These are phyloP conservation scores for Penicillium vulpinum DNA, from an alignment of 2,329 filamentous ascomycete species.

Conservation along the genomic window DNA sequence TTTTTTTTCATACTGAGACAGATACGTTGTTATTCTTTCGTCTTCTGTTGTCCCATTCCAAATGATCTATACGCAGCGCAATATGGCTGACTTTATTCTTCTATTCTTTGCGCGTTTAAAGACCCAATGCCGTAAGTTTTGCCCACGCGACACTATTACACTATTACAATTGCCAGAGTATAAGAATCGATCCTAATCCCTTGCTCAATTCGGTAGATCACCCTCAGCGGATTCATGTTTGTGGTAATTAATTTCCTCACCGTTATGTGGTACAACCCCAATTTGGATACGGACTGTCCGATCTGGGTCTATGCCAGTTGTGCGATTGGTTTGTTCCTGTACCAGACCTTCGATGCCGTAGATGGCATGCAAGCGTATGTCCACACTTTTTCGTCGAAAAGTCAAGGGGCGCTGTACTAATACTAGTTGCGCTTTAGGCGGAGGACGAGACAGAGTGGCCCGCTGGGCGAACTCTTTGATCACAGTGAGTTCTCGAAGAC, in stretches of 20 bases:
- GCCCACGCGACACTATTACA: not conserved
- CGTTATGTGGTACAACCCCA: constrained; percentile 94
- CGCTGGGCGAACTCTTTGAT: constrained; percentile 93
- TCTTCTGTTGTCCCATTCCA: not conserved
- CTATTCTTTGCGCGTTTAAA: constrained; percentile 21
- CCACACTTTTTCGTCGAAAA: not conserved
- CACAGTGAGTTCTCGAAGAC: constrained; percentile 60
- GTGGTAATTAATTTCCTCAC: constrained; percentile 87
- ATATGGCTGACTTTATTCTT: constrained; percentile 9
- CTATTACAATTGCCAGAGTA: not conserved
- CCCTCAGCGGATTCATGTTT: constrained; percentile 85
- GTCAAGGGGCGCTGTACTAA: constrained; percentile 12
- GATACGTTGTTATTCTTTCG: not conserved
- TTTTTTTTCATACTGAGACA: not conserved
- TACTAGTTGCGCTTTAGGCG: constrained; percentile 52
- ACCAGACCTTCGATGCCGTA: constrained; percentile 97
- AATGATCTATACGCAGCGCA: not conserved
- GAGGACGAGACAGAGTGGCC: constrained; percentile 87
- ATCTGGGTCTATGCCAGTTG: constrained; percentile 93
- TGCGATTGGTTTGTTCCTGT: constrained; percentile 86
- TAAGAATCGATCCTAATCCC: constrained; percentile 16
- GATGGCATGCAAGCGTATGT: constrained; percentile 89
- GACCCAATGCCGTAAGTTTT: constrained; percentile 52
- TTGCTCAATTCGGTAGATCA: constrained; percentile 59
- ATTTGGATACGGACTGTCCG: constrained; percentile 88